Base-by-base conservation (phyloP, 2,329 filamentous ascomycete genomes). In the Paraphoma chrysanthemicola region DNA sequence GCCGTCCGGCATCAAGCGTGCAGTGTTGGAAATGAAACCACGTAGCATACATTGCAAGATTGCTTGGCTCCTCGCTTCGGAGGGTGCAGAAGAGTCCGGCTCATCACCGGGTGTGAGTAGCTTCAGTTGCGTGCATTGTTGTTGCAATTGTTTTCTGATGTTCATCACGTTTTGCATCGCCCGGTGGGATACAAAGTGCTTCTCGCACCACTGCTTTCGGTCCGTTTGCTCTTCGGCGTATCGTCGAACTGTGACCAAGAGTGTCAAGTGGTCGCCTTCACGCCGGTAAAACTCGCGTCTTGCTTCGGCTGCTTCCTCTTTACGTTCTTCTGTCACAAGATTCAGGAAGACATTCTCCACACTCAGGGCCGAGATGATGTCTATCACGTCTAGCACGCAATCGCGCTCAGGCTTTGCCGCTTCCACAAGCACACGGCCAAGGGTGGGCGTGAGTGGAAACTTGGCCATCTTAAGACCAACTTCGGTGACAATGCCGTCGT, bases 401-500 rank as follows among this genome's bases (percentile, higher is more conserved):
- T 91, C 86, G 47, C 85, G 85, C 42, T 89, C 86, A 0, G 89
- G 85, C 6, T 85, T 85, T 0, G 89, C 87, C 0, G 93, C 91
- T 42, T 92, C 91, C 16, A 99, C 82, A 0, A 99, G 81, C 1
- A 97, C 92, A 1, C 93, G 87, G 0, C 90, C 93, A 8, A 96
- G 86, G 0, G 90, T 86, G 0, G 92, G 92, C 0, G 92, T 88
- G 1, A 99, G 84, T 0, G 95, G 95, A 18, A 98, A 87, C 38
- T 88, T 85, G 0, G 94, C 90, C 76, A 99, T 93, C 52, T 89
- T 89, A 43, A 83, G 81, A 1, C 95, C 95, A 16, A 87, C 81
- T 0, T 85, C 78, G 4, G 90, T 97, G 69, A 99, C 92, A 1
- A 80, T 79, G 6, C 92, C 93, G 6, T 86, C 80, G 18, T 91